These are phyloP conservation scores for Phytophthora megakarya DNA, from an alignment of 352 stramenopile genomes.

Conservation along the genomic window DNA sequence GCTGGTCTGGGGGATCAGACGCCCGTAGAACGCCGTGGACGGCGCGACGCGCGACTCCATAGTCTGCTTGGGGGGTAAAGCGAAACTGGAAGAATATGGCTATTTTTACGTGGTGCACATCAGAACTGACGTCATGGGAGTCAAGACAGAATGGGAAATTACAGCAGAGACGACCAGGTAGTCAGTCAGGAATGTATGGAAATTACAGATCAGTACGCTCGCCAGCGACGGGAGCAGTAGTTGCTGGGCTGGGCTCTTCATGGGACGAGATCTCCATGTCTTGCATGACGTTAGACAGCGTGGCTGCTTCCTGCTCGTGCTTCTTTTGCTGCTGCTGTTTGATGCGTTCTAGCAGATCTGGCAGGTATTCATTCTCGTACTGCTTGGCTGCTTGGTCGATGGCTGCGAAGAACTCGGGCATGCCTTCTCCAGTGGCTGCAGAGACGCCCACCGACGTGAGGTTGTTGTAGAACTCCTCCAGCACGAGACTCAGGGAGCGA, in stretches of 20 bases:
- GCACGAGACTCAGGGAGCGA: conserved; percentile 86
- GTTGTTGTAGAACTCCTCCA: conserved; percentile 95
- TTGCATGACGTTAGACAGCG: conserved; percentile 76
- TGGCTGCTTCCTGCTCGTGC: conserved; percentile 49
- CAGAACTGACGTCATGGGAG: neutral
- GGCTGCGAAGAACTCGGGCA: conserved; percentile 93
- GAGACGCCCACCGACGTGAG: conserved; percentile 94
- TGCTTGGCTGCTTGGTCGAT: conserved; percentile 86
- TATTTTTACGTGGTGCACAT: conserved; percentile 11
- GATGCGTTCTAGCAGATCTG: conserved; percentile 72
- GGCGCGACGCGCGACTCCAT: conserved; percentile 25
- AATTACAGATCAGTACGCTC: conserved; percentile 71
- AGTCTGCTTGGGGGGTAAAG: conserved; percentile 10
- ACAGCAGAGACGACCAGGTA: conserved; percentile 1
- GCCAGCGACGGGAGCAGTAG: conserved; percentile 26
- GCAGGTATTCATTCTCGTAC: conserved; percentile 90
- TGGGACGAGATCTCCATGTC: conserved; percentile 76
- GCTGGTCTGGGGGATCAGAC: conserved; percentile 44
- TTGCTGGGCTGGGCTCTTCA: conserved; percentile 14
- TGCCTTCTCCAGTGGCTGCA: conserved; percentile 94
- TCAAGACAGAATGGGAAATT: neutral
- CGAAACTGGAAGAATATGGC: conserved; percentile 19
- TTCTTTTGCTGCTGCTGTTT: conserved; percentile 61
- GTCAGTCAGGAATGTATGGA: conserved; percentile 8
- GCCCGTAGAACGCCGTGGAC: conserved; percentile 42